Percentiles rank a stretch among this genome's conserved stretches.
phyloP scores from a whole-genome alignment of 2,329 filamentous ascomycete species.

The Lachnellula suecica region DNA sequence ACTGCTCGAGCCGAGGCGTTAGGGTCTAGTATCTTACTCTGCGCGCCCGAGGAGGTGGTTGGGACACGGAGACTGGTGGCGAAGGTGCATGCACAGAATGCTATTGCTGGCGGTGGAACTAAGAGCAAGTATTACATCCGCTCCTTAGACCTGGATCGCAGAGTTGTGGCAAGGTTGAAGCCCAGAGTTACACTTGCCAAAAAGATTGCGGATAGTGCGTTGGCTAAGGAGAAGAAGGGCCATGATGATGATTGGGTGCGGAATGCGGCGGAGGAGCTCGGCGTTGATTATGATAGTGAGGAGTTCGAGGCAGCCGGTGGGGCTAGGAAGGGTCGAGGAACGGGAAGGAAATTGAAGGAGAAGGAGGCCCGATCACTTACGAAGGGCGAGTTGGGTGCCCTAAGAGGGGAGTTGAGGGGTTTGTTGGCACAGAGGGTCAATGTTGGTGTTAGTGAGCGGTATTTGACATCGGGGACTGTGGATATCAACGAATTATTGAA shows the following conservation, averaged over 20 bases:
- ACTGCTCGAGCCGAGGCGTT: constrained; percentile 80
- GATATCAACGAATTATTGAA: constrained; percentile 72
- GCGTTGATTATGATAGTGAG: constrained; percentile 90
- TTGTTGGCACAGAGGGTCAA: constrained; percentile 76
- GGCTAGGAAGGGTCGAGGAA: constrained; percentile 65
- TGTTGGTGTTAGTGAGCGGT: constrained; percentile 82
- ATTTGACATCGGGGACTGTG: constrained; percentile 81
- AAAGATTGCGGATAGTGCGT: constrained; percentile 75
- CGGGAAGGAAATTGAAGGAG: constrained; percentile 72
- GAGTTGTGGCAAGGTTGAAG: constrained; percentile 73
- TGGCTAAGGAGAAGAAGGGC: constrained; percentile 84
- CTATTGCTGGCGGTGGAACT: constrained; percentile 37
- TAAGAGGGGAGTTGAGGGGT: constrained; percentile 71
- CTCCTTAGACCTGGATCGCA: constrained; percentile 80
- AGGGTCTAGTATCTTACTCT: constrained; percentile 84
- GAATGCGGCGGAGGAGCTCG: constrained; percentile 84
- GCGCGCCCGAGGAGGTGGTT: constrained; percentile 85
- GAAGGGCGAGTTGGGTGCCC: constrained; percentile 70
- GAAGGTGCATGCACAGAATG: constrained; percentile 74
- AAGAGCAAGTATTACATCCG: constrained; percentile 68
- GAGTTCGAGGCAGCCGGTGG: constrained; percentile 68
- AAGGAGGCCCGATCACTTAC: constrained; percentile 64
- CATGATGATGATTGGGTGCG: constrained; percentile 84
- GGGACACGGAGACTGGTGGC: constrained; percentile 80
- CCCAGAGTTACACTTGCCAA: constrained; percentile 80